These are phyloP conservation scores for Biscutella auriculata DNA, from an alignment of 441 rosid genomes.

Conservation along the genomic window DNA sequence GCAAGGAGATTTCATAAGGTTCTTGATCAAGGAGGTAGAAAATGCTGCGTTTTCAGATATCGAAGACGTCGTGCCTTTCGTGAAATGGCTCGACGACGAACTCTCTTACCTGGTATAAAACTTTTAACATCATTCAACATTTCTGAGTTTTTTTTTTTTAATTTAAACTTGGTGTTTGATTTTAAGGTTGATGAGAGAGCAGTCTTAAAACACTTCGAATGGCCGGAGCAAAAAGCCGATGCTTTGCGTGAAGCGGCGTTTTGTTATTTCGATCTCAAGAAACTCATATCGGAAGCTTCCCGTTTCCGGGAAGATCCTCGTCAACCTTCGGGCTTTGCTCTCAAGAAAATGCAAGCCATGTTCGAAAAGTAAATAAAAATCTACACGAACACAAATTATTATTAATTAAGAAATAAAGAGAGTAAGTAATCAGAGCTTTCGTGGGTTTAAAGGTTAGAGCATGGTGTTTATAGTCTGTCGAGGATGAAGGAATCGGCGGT, in stretches of 20 bases:
- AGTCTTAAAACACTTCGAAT: constrained; percentile 78
- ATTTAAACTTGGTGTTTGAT: neutral
- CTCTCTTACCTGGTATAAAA: constrained; percentile 65
- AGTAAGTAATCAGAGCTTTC: neutral
- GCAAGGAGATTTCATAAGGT: constrained; percentile 84
- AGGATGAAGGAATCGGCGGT: constrained; percentile 83
- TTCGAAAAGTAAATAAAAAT: constrained; percentile 53
- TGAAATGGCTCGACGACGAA: constrained; percentile 92
- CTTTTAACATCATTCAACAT: neutral
- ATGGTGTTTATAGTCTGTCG: constrained; percentile 79
- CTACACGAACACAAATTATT: neutral
- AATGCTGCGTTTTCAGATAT: constrained; percentile 66
- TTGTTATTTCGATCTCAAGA: constrained; percentile 73
- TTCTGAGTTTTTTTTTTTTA: too few relatives aligned
- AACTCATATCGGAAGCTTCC: constrained; percentile 66
- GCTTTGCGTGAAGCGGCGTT: constrained; percentile 89
- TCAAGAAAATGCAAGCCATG: constrained; percentile 80
- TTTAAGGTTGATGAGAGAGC: constrained; percentile 86
- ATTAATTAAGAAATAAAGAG: too few relatives aligned
- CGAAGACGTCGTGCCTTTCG: constrained; percentile 87
- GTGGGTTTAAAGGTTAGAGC: constrained; percentile 51
- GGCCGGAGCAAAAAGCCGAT: constrained; percentile 95
- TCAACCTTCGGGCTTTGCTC: constrained; percentile 51
- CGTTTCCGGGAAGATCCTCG: constrained; percentile 52
- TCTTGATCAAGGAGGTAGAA: constrained; percentile 77